Conservation (phyloP, 2,329 filamentous ascomycete species). For the Aphanocladium album region DNA sequence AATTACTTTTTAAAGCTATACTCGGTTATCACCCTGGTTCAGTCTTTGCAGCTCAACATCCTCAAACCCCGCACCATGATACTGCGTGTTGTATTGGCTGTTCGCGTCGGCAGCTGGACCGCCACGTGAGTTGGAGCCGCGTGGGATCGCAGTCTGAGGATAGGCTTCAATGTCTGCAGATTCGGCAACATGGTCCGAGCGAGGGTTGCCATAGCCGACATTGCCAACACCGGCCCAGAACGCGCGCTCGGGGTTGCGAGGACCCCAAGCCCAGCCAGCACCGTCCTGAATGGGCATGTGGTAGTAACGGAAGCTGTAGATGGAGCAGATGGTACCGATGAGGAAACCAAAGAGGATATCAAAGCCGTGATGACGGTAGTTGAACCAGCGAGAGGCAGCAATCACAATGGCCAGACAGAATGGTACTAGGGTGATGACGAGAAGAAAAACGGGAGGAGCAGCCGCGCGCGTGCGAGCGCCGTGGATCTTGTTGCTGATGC, state of each 20-base stretch:
- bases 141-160: slow-evolving; percentile 3
- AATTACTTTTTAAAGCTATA: not conserved
- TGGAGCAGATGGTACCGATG: slow-evolving; percentile 67
- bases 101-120: not conserved
- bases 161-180: slow-evolving; percentile 20
- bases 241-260: slow-evolving; percentile 64
- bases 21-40: slow-evolving; percentile 10
- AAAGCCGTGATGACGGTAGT: slow-evolving; percentile 88
- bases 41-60: slow-evolving; percentile 28
- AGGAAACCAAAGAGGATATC: slow-evolving; percentile 82
- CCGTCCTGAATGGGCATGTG: slow-evolving; percentile 71
- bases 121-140: slow-evolving; percentile 15
- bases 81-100: slow-evolving; percentile 2
- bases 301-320: slow-evolving; percentile 78
- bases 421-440: slow-evolving; percentile 65
- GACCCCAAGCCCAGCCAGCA: slow-evolving; percentile 85
- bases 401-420: slow-evolving; percentile 75
- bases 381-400: slow-evolving; percentile 77
- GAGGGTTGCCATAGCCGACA: slow-evolving; percentile 48
- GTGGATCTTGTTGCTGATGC: slow-evolving; percentile 29
- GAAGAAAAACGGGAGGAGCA: slow-evolving; percentile 74
- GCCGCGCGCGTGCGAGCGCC: slow-evolving; percentile 64
- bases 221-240: slow-evolving; percentile 73
- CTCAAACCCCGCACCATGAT: slow-evolving; percentile 13
- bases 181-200: slow-evolving; percentile 19